phyloP scores from a whole-genome alignment of 2,329 filamentous ascomycete genomes.

The Hyphodiscus sp. region DNA sequence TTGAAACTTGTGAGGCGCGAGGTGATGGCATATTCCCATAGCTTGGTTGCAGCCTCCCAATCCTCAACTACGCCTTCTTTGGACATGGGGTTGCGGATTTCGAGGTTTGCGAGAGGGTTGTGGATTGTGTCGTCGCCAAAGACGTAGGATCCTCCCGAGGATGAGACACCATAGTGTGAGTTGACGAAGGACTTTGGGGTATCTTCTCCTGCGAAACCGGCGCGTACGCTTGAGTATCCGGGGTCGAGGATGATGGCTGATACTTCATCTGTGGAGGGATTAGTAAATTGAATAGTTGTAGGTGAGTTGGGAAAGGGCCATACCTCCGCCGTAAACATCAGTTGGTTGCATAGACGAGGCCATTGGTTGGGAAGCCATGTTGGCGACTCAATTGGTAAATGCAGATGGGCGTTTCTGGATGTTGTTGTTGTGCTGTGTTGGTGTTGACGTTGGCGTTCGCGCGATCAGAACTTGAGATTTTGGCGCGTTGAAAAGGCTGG shows the following conservation, averaged over 20 bases:
- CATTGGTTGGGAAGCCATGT: conserved; percentile 51
- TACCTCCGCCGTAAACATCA: conserved; percentile 59
- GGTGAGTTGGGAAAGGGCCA: conserved; percentile 14
- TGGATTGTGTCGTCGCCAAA: conserved; percentile 90
- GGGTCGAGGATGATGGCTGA: conserved; percentile 95
- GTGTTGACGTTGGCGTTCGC: too few species aligned
- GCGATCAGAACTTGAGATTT: background rate
- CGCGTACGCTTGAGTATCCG: conserved; percentile 84
- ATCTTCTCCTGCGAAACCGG: conserved; percentile 96
- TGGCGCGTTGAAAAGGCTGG: background rate
- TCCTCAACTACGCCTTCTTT: conserved; percentile 88
- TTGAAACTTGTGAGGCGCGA: conserved; percentile 77
- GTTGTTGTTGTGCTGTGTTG: background rate
- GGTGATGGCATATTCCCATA: conserved; percentile 92
- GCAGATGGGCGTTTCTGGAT: background rate
- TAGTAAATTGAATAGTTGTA: conserved; percentile 4
- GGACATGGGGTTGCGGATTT: conserved; percentile 89
- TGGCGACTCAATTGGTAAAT: background rate
- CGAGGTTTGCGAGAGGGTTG: conserved; percentile 66
- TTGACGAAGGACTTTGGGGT: conserved; percentile 89
- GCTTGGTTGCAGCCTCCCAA: conserved; percentile 82
- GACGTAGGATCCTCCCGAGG: conserved; percentile 45
- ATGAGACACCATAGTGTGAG: conserved; percentile 71
- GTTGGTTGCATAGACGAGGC: conserved; percentile 51
- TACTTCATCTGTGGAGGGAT: conserved; percentile 69